Conservation (phyloP, 371 early-diverging fungal genomes). For the Rhizopus microsporus region DNA sequence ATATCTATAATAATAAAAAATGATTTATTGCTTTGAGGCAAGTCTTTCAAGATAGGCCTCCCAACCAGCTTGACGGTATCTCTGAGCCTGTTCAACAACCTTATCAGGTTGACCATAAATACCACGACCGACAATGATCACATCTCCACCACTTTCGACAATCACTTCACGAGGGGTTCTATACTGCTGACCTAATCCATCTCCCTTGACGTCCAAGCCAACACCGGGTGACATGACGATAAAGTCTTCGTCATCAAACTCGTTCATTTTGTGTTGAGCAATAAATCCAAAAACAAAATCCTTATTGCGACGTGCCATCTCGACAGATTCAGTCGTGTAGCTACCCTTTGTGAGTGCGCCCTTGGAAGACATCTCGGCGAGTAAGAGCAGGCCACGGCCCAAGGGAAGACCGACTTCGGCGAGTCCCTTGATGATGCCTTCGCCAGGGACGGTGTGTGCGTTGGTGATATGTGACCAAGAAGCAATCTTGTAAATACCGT, state of each 20-base stretch:
- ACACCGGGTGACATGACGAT: conserved; percentile 96
- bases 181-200: conserved; percentile 94
- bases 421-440: conserved; percentile 92
- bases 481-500: conserved; percentile 90
- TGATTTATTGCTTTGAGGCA: conserved; percentile 20
- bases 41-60: conserved; percentile 80
- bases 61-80: conserved; percentile 94
- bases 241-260: conserved; percentile 74
- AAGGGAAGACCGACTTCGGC: conserved; percentile 83
- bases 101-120: conserved; percentile 86
- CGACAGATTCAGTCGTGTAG: conserved; percentile 86
- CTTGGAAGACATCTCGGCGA: conserved; percentile 95
- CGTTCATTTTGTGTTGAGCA: conserved; percentile 75
- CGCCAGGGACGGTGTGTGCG: conserved; percentile 93
- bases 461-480: conserved; percentile 96
- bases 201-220: conserved; percentile 77
- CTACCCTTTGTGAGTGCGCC: conserved; percentile 82
- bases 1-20: conserved; percentile 2
- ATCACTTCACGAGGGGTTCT: conserved; percentile 88
- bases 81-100: conserved; percentile 69
- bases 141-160: conserved; percentile 83
- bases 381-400: conserved; percentile 79
- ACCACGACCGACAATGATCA: conserved; percentile 97
- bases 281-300: conserved; percentile 96
- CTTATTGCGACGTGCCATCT: conserved; percentile 81